Conservation (phyloP, 768 basidiomycete genomes). For the Auricularia sp. region DNA sequence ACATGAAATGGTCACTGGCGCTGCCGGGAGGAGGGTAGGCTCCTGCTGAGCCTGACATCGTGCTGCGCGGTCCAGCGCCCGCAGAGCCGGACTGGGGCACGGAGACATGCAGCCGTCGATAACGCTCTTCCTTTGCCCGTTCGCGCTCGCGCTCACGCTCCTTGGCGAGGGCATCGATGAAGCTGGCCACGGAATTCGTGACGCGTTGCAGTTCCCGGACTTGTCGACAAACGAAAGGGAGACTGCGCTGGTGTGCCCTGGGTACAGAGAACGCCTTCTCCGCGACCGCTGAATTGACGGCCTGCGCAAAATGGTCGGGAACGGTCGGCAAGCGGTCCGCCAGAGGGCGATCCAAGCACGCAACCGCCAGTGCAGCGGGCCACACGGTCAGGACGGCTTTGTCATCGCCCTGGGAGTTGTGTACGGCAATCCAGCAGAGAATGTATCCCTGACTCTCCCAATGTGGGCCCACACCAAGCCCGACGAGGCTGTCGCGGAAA, state of each 20-base stretch:
- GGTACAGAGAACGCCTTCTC: not conserved
- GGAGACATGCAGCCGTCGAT: slow-evolving; percentile 3
- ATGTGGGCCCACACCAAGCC: slow-evolving; percentile 35
- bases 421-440: slow-evolving; percentile 65
- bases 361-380: slow-evolving; percentile 51
- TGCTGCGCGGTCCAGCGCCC: slow-evolving; percentile 2
- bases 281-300: not conserved
- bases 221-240: slow-evolving; percentile 31
- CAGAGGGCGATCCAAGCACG: slow-evolving; percentile 28
- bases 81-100: not conserved
- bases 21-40: not conserved
- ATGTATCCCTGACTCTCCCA: slow-evolving; percentile 32
- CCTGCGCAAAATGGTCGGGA: slow-evolving; percentile 44
- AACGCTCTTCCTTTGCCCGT: slow-evolving; percentile 48
- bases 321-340: slow-evolving; percentile 40
- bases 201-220: slow-evolving; percentile 41
- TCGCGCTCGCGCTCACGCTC: slow-evolving; percentile 75
- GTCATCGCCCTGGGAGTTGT: slow-evolving; percentile 72
- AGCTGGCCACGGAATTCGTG: slow-evolving; percentile 53
- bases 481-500: slow-evolving; percentile 53
- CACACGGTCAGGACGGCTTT: slow-evolving; percentile 70
- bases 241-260: slow-evolving; percentile 35
- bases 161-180: slow-evolving; percentile 65
- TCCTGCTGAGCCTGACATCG: slow-evolving; percentile 3
- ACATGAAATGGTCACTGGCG: not conserved